A percentile compares a stretch with the other conserved stretches of the same genome.
Conservation (phyloP, 2,329 filamentous ascomycete species). For the Chrysoporthe cubensis region DNA sequence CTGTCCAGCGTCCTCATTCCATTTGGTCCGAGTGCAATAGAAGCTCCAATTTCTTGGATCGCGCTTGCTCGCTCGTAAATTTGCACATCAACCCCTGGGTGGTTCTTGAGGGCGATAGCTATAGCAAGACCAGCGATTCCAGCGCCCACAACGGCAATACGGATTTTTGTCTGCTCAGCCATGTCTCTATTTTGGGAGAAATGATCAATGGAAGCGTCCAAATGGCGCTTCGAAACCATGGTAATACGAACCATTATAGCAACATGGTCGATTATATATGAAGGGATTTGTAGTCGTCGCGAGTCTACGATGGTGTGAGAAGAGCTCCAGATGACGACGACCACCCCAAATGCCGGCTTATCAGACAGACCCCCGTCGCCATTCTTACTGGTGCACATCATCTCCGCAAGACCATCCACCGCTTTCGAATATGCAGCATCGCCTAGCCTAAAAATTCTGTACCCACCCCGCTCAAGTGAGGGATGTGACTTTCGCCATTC, state of each 20-base stretch:
- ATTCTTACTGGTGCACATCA: background rate
- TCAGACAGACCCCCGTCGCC: background rate
- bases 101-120: slow-evolving; percentile 43
- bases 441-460: background rate
- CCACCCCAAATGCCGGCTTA: slow-evolving; percentile 2
- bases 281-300: background rate
- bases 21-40: slow-evolving; percentile 56
- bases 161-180: slow-evolving; percentile 31
- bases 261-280: background rate
- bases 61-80: slow-evolving; percentile 54
- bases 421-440: background rate
- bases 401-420: background rate
- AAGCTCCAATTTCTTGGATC: slow-evolving; percentile 52
- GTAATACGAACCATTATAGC: background rate
- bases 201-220: background rate
- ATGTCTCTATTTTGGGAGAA: background rate
- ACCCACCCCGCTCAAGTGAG: background rate
- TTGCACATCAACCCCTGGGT: slow-evolving; percentile 48
- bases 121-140: slow-evolving; percentile 55
- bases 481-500: slow-evolving; percentile 17
- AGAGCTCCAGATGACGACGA: slow-evolving; percentile 10
- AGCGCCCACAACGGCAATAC: slow-evolving; percentile 52
- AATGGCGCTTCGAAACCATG: background rate
- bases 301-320: slow-evolving; percentile 18
- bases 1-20: slow-evolving; percentile 56